phyloP scores from a whole-genome alignment of 2,329 filamentous ascomycete genomes.

The Colletotrichum chlorophyti region DNA sequence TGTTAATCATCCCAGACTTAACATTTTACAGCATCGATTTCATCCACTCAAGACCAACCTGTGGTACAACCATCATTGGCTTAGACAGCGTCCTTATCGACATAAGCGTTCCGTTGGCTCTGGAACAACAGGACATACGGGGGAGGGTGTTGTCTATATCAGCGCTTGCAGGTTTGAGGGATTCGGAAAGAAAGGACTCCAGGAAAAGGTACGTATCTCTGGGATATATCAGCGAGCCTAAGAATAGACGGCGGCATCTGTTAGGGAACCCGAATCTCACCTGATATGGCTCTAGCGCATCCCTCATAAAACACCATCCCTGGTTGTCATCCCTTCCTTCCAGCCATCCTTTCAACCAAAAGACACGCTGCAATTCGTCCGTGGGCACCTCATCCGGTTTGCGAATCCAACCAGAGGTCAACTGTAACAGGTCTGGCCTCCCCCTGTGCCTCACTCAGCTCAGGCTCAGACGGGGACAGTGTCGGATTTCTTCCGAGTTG shows the following conservation, averaged over 20 bases:
- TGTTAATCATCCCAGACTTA: too few species aligned
- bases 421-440: conserved; percentile 5
- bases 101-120: too few species aligned
- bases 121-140: conserved; percentile 19
- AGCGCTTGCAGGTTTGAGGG: conserved; percentile 12
- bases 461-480: conserved; percentile 23
- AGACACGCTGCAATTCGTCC: too few species aligned
- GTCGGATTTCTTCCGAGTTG: neutral
- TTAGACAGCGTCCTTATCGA: neutral
- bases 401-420: neutral
- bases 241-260: conserved; percentile 12
- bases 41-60: neutral
- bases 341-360: neutral
- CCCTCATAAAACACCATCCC: too few species aligned
- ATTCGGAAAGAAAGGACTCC: neutral
- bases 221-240: conserved; percentile 8
- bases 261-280: neutral
- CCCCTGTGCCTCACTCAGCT: conserved; percentile 8
- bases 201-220: conserved; percentile 12
- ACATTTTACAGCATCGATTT: neutral
- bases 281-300: too few species aligned
- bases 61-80: neutral
- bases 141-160: conserved; percentile 9
- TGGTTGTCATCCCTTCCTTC: conserved; percentile 20
- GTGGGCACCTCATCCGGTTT: neutral